Evolutionary conservation across 176 grass and related monocot genomes (phyloP).

Genomic region (Canna indica): DNA sequence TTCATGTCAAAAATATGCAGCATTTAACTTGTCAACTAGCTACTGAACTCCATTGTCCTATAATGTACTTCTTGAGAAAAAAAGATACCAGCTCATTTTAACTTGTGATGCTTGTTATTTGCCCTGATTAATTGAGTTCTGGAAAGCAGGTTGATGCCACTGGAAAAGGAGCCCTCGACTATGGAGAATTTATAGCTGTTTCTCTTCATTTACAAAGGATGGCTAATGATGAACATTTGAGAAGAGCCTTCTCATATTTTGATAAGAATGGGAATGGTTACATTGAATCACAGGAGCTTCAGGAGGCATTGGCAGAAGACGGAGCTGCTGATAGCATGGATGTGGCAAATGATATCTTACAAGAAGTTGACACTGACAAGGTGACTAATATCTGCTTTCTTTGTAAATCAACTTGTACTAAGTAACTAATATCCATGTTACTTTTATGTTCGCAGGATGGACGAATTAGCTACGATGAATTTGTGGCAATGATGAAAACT

Average conservation of each 20-base stretch:
- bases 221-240: conserved; percentile 90
- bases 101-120: too few species aligned
- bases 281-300: conserved; percentile 83
- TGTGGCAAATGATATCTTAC: conserved; percentile 84
- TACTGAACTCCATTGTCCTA: too few species aligned
- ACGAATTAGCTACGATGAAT: conserved; percentile 92
- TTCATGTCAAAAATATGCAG: too few species aligned
- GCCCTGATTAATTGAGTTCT: conserved; percentile 6
- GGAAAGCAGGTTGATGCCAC: conserved; percentile 75
- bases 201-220: conserved; percentile 97
- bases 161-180: conserved; percentile 71
- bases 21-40: too few species aligned
- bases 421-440: conserved; percentile 3
- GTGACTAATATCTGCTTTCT: conserved; percentile 4
- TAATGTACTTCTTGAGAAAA: too few species aligned
- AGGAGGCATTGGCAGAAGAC: conserved; percentile 64
- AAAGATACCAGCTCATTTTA: too few species aligned
- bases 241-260: conserved; percentile 85
- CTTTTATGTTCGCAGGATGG: conserved; percentile 56
- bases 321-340: conserved; percentile 77
- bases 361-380: conserved; percentile 98
- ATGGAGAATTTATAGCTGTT: conserved; percentile 80
- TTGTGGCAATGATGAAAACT: conserved; percentile 98
- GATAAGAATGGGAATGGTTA: conserved; percentile 90
- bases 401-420: not conserved